Conservation (phyloP, 495 filamentous ascomycete species). For the Daldinia concentrica region DNA sequence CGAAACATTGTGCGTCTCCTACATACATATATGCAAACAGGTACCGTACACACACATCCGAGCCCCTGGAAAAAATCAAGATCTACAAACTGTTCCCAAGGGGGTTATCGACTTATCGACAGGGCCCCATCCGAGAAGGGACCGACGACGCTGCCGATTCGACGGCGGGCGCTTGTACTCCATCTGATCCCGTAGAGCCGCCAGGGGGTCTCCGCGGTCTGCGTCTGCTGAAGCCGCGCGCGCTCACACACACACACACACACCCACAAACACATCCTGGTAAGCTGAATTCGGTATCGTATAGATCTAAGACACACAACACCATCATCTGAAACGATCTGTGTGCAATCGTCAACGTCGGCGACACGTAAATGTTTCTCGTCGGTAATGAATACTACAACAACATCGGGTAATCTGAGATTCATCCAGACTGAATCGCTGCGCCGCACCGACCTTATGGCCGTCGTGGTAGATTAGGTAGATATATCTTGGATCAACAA, state of each 20-base stretch:
- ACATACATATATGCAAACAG: neutral
- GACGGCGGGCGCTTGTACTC: slow-evolving; percentile 2
- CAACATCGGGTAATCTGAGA: neutral
- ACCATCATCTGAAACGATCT: neutral
- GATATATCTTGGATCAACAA: neutral
- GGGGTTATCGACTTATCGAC: slow-evolving; percentile 1
- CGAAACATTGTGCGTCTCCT: neutral
- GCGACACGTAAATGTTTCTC: neutral
- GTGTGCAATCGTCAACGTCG: neutral
- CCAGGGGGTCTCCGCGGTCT: slow-evolving; percentile 3
- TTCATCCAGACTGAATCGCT: neutral
- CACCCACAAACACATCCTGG: neutral
- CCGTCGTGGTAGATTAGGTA: neutral
- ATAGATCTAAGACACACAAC: neutral
- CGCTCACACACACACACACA: neutral
- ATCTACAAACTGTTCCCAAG: slow-evolving; percentile 21
- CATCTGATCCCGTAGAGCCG: slow-evolving; percentile 12
- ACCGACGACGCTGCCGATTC: slow-evolving; percentile 31
- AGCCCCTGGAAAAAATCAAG: slow-evolving; percentile 16
- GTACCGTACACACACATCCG: neutral
- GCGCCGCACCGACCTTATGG: neutral
- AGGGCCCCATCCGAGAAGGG: slow-evolving; percentile 25
- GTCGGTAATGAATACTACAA: neutral
- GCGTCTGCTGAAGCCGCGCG: neutral
- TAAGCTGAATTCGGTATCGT: too few relatives aligned